Evolutionary conservation across 2,329 filamentous ascomycete genomes (phyloP).

Genomic region (Beauveria varroae): DNA sequence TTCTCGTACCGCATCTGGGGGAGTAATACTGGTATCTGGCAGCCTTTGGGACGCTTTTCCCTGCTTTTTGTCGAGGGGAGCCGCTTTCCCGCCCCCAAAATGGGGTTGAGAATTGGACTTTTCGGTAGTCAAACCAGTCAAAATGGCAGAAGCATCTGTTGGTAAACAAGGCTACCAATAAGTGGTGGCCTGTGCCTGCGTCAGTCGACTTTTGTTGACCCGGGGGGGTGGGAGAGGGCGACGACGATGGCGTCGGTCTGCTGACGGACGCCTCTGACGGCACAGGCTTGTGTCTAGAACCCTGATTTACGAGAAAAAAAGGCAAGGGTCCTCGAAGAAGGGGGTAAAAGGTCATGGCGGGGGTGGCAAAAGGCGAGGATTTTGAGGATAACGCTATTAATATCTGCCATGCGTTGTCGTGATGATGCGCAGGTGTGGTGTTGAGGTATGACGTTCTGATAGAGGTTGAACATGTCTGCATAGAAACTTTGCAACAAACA

Average conservation of each 20-base stretch:
- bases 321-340: neutral
- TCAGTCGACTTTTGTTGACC: neutral
- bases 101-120: neutral
- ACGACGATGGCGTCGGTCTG: neutral
- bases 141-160: too few relatives aligned
- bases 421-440: neutral
- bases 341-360: neutral
- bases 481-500: neutral
- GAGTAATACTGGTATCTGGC: too few relatives aligned
- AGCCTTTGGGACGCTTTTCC: neutral
- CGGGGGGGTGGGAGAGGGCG: too few relatives aligned
- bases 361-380: too few relatives aligned
- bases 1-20: too few relatives aligned
- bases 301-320: neutral
- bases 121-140: neutral
- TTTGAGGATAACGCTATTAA: neutral
- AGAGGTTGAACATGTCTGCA: neutral
- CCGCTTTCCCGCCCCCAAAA: neutral
- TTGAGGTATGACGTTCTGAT: neutral
- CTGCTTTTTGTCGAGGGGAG: neutral
- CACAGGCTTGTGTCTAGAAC: neutral
- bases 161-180: neutral
- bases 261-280: slow-evolving; percentile 7
- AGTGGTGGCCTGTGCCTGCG: slow-evolving; percentile 5
- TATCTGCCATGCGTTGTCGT: neutral